Evolutionary conservation across 2,329 filamentous ascomycete species (phyloP).

Genomic region (Emmonsiellopsis sp.): DNA sequence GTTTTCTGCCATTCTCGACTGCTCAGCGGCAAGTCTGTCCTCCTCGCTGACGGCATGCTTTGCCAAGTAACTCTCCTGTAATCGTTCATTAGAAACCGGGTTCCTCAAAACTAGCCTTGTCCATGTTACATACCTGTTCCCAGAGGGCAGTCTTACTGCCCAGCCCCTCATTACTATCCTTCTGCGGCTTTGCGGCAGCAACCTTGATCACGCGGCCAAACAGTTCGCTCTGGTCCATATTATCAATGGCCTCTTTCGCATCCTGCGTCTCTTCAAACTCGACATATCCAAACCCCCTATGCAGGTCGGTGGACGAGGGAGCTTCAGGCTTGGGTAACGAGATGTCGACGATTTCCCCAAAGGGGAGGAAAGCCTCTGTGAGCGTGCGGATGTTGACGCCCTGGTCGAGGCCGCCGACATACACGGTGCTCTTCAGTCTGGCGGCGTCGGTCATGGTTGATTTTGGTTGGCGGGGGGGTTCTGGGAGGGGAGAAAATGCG

Average conservation of each 20-base stretch:
- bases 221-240: conserved; percentile 96
- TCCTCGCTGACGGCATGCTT: conserved; percentile 80
- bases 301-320: conserved; percentile 66
- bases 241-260: conserved; percentile 92
- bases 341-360: conserved; percentile 90
- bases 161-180: conserved; percentile 76
- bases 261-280: conserved; percentile 83
- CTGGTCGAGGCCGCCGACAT: conserved; percentile 79
- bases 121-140: conserved; percentile 64
- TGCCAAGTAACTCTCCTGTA: conserved; percentile 83
- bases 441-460: conserved; percentile 66
- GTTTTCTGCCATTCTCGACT: conserved; percentile 43
- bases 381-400: conserved; percentile 67
- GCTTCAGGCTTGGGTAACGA: conserved; percentile 81
- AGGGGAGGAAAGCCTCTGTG: conserved; percentile 88
- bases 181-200: conserved; percentile 82
- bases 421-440: conserved; percentile 83
- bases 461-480: conserved; percentile 6
- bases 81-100: conserved; percentile 1
- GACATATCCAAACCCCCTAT: conserved; percentile 92
- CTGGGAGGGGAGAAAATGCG: background rate
- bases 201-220: conserved; percentile 91
- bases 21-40: conserved; percentile 55
- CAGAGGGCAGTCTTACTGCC: conserved; percentile 91
- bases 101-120: background rate